These are phyloP conservation scores for Dactylellina cionopaga DNA, from an alignment of 2,329 filamentous ascomycete genomes.

Conservation along the genomic window DNA sequence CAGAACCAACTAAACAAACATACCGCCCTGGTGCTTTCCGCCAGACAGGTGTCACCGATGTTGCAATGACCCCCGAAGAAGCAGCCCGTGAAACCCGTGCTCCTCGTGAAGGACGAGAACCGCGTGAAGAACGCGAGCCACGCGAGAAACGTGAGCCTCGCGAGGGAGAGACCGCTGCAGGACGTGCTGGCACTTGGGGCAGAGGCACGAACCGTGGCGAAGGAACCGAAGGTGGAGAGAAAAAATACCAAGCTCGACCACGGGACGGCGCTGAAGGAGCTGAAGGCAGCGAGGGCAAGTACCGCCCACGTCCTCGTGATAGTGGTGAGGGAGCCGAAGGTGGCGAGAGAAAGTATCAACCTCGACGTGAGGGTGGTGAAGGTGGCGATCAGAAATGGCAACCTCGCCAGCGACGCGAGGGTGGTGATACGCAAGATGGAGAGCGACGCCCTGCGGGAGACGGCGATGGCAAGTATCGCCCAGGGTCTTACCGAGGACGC, in stretches of 20 bases:
- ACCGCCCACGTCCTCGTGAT: background rate
- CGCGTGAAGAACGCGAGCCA: slow-evolving; percentile 18
- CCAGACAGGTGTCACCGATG: slow-evolving; percentile 26
- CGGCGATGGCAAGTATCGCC: slow-evolving; percentile 30
- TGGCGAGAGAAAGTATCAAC: slow-evolving; percentile 54
- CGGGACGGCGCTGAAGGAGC: slow-evolving; percentile 7
- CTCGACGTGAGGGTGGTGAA: slow-evolving; percentile 65
- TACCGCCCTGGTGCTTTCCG: slow-evolving; percentile 51
- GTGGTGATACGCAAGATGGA: slow-evolving; percentile 44
- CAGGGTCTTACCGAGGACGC: slow-evolving; percentile 35
- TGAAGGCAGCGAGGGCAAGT: slow-evolving; percentile 23
- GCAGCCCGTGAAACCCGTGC: slow-evolving; percentile 33
- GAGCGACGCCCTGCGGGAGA: slow-evolving; percentile 28
- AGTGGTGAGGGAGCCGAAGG: slow-evolving; percentile 18
- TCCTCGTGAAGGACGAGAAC: slow-evolving; percentile 38
- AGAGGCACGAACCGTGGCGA: slow-evolving; percentile 7
- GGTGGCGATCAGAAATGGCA: slow-evolving; percentile 46
- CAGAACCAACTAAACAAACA: background rate
- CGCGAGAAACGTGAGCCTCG: slow-evolving; percentile 28
- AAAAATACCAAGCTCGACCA: slow-evolving; percentile 8
- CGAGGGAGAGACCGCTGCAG: slow-evolving; percentile 6
- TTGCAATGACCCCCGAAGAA: slow-evolving; percentile 31
- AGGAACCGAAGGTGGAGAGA: slow-evolving; percentile 8
- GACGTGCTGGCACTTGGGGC: slow-evolving; percentile 26
- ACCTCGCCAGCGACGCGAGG: slow-evolving; percentile 67